A percentile compares a stretch with the other conserved stretches of the same genome.
Evolutionary conservation across 306 rosid genomes (phyloP).

Genomic region (Ormosia semicastrata): DNA sequence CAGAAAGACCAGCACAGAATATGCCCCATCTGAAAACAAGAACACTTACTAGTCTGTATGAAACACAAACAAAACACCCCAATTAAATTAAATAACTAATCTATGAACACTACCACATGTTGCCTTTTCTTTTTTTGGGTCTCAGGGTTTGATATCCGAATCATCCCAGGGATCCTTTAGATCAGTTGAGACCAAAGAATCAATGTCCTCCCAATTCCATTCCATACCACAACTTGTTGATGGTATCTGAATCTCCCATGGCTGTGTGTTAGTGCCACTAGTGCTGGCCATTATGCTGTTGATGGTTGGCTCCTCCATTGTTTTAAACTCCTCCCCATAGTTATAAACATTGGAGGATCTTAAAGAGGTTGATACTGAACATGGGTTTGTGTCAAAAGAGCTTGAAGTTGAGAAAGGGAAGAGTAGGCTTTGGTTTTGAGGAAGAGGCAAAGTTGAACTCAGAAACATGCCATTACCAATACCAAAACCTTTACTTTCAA

Average conservation of each 20-base stretch:
- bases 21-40: constrained; percentile 42
- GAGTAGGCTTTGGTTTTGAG: constrained; percentile 35
- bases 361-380: constrained; percentile 53
- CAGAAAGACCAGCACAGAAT: constrained; percentile 32
- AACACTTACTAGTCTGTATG: constrained; percentile 27
- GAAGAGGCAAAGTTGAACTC: constrained; percentile 38
- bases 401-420: constrained; percentile 58
- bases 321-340: constrained; percentile 45
- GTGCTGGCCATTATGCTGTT: constrained; percentile 24
- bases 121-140: background rate
- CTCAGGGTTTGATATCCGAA: constrained; percentile 71
- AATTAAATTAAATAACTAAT: constrained; percentile 40
- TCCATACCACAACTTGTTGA: constrained; percentile 40
- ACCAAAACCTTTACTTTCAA: constrained; percentile 37
- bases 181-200: constrained; percentile 79
- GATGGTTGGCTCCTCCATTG: constrained; percentile 48
- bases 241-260: constrained; percentile 57
- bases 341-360: constrained; percentile 52
- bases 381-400: constrained; percentile 54
- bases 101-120: constrained; percentile 35
- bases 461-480: constrained; percentile 27
- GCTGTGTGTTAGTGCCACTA: constrained; percentile 37
- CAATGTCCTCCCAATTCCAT: constrained; percentile 93
- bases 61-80: constrained; percentile 37
- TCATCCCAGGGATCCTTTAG: constrained; percentile 79